phyloP scores from a whole-genome alignment of 345 rosid species.

The Microcos paniculata region DNA sequence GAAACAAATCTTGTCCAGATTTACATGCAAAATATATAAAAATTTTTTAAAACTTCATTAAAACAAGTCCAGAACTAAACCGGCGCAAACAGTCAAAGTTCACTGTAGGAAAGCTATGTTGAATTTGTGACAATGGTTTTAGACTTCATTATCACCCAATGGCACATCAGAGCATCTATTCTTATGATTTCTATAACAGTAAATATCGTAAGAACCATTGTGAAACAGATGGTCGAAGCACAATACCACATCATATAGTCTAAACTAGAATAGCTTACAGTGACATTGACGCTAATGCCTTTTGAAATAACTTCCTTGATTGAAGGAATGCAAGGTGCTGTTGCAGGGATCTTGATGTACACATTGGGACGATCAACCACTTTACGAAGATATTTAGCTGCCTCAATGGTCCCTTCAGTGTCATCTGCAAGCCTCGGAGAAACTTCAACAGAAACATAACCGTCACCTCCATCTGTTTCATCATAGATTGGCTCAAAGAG shows the following conservation, averaged over 20 bases:
- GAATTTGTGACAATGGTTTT: neutral
- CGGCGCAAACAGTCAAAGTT: neutral
- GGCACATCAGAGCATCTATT: neutral
- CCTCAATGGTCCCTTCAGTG: conserved; percentile 81
- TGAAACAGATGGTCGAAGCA: neutral
- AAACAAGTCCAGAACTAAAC: neutral
- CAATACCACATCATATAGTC: neutral
- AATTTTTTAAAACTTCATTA: neutral
- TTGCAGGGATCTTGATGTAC: conserved; percentile 97
- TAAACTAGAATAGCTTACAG: conserved; percentile 52
- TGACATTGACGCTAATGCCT: conserved; percentile 94
- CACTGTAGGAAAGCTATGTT: neutral
- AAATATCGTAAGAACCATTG: neutral
- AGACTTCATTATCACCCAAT: neutral
- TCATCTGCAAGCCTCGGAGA: conserved; percentile 96
- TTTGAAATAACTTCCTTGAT: conserved; percentile 87
- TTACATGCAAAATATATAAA: neutral
- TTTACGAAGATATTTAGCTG: conserved; percentile 85
- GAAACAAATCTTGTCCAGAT: neutral
- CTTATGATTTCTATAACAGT: neutral
- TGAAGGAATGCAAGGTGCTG: conserved; percentile 84
- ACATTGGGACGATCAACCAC: conserved; percentile 83
- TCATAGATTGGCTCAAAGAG: conserved; percentile 94
- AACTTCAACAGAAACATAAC: conserved; percentile 97
- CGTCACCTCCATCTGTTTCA: conserved; percentile 88